phyloP scores from a whole-genome alignment of 2,329 filamentous ascomycete species.

The Epichloe scottii region DNA sequence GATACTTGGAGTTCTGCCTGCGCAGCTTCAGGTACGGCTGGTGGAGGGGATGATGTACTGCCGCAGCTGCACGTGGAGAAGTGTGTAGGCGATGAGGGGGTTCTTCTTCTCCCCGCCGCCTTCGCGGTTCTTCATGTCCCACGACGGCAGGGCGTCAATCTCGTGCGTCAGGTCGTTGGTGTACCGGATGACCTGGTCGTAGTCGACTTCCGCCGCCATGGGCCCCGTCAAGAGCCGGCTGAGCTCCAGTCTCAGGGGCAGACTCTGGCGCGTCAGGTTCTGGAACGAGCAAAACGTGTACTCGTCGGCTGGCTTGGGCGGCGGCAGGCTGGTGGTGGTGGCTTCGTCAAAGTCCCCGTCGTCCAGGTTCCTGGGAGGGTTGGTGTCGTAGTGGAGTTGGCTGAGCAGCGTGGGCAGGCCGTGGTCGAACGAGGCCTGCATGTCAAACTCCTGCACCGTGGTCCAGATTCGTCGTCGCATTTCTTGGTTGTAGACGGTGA shows the following conservation, averaged over 20 bases:
- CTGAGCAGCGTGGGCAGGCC: conserved; percentile 45
- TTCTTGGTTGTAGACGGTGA: conserved; percentile 48
- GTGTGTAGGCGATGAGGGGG: conserved; percentile 44
- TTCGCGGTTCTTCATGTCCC: conserved; percentile 30
- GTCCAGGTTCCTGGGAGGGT: conserved; percentile 44
- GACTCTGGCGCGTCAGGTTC: conserved; percentile 42
- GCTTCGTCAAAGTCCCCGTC: conserved; percentile 45
- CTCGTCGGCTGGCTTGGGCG: conserved; percentile 36
- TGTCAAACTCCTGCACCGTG: conserved; percentile 48
- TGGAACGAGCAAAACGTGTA: conserved; percentile 50
- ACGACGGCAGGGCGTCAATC: conserved; percentile 46
- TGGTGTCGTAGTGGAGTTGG: conserved; percentile 42
- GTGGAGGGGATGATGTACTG: conserved; percentile 50
- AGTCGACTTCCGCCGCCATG: conserved; percentile 38
- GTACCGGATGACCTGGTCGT: conserved; percentile 48
- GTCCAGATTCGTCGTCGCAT: conserved; percentile 50
- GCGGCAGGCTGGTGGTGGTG: conserved; percentile 36
- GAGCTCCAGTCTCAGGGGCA: conserved; percentile 43
- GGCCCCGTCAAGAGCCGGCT: conserved; percentile 43
- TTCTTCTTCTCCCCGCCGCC: conserved; percentile 32
- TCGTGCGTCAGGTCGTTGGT: conserved; percentile 49
- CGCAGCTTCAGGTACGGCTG: conserved; percentile 48
- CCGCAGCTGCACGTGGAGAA: conserved; percentile 47
- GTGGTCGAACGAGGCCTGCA: conserved; percentile 49
- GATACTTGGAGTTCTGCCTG: conserved; percentile 47